Evolutionary conservation across 306 rosid species (phyloP).

Genomic region (Cucurbita argyrosperma): DNA sequence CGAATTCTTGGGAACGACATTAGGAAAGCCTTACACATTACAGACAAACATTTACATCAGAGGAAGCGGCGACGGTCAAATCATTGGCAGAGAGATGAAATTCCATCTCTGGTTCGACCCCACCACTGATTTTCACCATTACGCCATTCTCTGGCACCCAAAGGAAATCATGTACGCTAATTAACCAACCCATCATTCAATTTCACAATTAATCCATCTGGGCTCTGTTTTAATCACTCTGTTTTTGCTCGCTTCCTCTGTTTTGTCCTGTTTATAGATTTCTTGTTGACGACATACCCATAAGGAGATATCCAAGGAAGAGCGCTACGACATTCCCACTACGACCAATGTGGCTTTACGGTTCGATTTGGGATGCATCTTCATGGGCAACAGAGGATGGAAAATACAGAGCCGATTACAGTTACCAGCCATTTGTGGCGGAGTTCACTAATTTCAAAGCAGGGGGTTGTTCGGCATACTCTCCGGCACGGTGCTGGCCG

Average conservation of each 20-base stretch:
- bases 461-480: conserved; percentile 68
- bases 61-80: conserved; percentile 85
- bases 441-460: conserved; percentile 61
- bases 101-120: conserved; percentile 97
- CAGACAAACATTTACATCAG: conserved; percentile 90
- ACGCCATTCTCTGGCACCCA: conserved; percentile 82
- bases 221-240: not conserved
- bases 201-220: not conserved
- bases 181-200: not conserved
- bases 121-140: conserved; percentile 64
- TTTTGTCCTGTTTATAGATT: conserved; percentile 29
- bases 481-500: conserved; percentile 49
- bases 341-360: conserved; percentile 94
- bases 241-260: not conserved
- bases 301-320: conserved; percentile 73
- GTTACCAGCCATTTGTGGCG: conserved; percentile 84
- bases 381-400: conserved; percentile 99
- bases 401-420: conserved; percentile 84
- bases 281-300: conserved; percentile 91
- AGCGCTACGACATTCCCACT: conserved; percentile 61
- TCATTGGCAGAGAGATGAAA: conserved; percentile 92
- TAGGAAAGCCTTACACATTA: conserved; percentile 85
- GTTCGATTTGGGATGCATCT: conserved; percentile 98
- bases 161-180: conserved; percentile 65
- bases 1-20: conserved; percentile 90